These are phyloP conservation scores for Xylogone sp. DNA, from an alignment of 2,329 filamentous ascomycete genomes.

Conservation along the genomic window DNA sequence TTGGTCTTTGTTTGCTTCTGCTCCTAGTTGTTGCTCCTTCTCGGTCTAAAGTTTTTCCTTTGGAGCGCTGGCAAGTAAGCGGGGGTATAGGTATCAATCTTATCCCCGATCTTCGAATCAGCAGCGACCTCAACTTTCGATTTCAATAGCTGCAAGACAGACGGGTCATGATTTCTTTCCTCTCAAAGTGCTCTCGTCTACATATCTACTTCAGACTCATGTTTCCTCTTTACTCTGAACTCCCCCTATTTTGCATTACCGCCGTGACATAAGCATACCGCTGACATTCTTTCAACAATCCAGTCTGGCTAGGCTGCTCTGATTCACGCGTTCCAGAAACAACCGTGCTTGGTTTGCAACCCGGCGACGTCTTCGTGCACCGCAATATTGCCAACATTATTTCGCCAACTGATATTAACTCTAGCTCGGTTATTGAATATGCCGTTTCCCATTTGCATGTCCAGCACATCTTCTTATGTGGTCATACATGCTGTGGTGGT, in stretches of 20 bases:
- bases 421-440: slow-evolving; percentile 73
- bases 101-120: too few relatives aligned
- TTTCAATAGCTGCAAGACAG: too few relatives aligned
- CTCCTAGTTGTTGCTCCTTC: background rate
- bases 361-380: slow-evolving; percentile 84
- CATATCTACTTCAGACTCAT: background rate
- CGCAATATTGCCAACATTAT: slow-evolving; percentile 89
- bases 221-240: too few relatives aligned
- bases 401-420: slow-evolving; percentile 70
- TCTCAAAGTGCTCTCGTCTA: background rate
- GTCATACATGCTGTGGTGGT: slow-evolving; percentile 66
- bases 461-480: slow-evolving; percentile 67
- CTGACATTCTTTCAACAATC: background rate
- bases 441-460: slow-evolving; percentile 70
- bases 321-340: slow-evolving; percentile 84
- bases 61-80: background rate
- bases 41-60: background rate
- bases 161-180: too few relatives aligned
- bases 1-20: background rate
- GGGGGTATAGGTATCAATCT: too few relatives aligned
- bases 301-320: slow-evolving; percentile 82
- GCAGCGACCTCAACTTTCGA: too few relatives aligned
- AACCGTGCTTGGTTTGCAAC: slow-evolving; percentile 71
- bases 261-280: background rate
- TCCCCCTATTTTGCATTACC: too few relatives aligned